Evolutionary conservation across 805 yeast genomes (phyloP), one percentile per base, ranked within the genome.

Genomic region (Candida silvatica): DNA sequence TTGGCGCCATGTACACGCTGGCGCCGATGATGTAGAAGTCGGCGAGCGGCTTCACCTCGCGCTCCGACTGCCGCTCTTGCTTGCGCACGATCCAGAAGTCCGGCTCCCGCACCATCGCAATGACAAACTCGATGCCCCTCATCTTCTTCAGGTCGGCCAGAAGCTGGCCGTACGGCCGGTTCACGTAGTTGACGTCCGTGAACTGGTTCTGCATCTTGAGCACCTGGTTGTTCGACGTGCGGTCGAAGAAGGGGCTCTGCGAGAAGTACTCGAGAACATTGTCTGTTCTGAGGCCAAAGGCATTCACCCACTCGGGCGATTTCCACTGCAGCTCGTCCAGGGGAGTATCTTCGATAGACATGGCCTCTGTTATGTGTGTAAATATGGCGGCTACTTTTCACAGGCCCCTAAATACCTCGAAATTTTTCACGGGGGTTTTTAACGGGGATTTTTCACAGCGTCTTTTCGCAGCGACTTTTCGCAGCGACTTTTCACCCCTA

Each of bases 291-390:
- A 92, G 70, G 0, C 95, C 97, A 54, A 77, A 78, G 35, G 79
- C 73, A 53, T 87, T 95, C 43, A 92, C 86, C 94, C 96, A 92
- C 57, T 92, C 98, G 1, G 98, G 97, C 3, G 92, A 80, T 45
- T 88, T 75, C 98, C 98, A 92, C 56, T 88, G 97, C 28, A 92
- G 69, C 49, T 90, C 97, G 52, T 88, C 97, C 19, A 88, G 64
- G 20, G 66, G 65, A 33, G 67, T 46, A 28, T 47, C 42, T 25
- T 29, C 34, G 17, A 40, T 29, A 3, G 45, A 24, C 47, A 41
- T 45, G 15, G 34, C 6, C 9, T n/a, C n/a, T n/a, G n/a, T n/a
- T n/a, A n/a, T n/a, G n/a, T 12, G 17, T 9, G n/a, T 28, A n/a
- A 14, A 14, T 28, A 18, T n/a, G n/a, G n/a, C n/a, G n/a, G n/a